Percentiles rank a stretch among this genome's conserved stretches.
Conservation (phyloP, 345 rosid genomes). For the Gossypium rotundifolium region DNA sequence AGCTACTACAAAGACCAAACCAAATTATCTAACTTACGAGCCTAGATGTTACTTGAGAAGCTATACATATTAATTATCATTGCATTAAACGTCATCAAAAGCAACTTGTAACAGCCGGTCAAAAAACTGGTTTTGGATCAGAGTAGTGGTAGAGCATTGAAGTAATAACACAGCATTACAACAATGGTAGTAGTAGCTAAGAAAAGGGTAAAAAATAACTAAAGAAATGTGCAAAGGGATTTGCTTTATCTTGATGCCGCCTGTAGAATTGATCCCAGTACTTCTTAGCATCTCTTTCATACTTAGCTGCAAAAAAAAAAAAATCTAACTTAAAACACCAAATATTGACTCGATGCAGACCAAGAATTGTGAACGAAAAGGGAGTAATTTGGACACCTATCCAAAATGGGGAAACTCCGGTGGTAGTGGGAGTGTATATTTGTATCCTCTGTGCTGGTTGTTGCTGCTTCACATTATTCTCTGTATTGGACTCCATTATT, state of each 20-base stretch:
- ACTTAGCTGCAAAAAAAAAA: conserved; percentile 45
- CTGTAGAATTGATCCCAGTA: conserved; percentile 88
- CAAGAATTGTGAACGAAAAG: neutral
- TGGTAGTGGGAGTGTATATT: conserved; percentile 51
- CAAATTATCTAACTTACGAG: neutral
- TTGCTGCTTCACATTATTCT: conserved; percentile 26
- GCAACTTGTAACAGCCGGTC: neutral
- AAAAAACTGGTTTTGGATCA: neutral
- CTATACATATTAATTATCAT: neutral
- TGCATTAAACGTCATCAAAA: neutral
- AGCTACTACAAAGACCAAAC: neutral
- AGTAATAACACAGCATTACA: neutral
- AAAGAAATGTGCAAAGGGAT: neutral
- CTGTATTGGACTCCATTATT: conserved; percentile 32
- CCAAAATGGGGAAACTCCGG: conserved; percentile 72
- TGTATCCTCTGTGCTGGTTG: conserved; percentile 40
- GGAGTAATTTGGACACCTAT: conserved; percentile 37
- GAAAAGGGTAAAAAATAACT: neutral
- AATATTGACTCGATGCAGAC: neutral
- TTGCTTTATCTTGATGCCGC: conserved; percentile 74
- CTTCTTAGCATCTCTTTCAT: conserved; percentile 79
- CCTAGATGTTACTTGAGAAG: neutral
- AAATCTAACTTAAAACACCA: neutral
- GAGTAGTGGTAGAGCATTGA: neutral
- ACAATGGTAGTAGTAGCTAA: neutral